These are phyloP conservation scores for Casuarina equisetifolia DNA, from an alignment of 306 rosid genomes.

Conservation along the genomic window DNA sequence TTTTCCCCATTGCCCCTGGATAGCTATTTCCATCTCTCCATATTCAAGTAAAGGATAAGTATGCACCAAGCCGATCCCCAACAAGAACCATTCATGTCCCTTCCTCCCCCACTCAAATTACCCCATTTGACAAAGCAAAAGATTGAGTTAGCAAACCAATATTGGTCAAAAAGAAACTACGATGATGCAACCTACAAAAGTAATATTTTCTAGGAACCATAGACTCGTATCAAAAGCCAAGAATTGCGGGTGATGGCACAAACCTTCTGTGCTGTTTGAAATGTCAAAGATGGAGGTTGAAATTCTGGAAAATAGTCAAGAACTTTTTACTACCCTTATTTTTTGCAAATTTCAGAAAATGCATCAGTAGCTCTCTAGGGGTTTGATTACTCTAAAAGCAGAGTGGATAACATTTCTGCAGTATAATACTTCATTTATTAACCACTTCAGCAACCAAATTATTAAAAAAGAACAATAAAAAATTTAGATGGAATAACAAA, in stretches of 20 bases:
- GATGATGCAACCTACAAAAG: neutral
- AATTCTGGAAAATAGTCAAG: slow-evolving; percentile 74
- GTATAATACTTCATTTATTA: neutral
- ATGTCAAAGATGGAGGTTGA: slow-evolving; percentile 54
- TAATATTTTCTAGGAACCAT: neutral
- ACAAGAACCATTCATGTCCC: too few relatives aligned
- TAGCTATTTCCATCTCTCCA: too few relatives aligned
- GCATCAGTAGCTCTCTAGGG: neutral
- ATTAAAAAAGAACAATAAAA: neutral
- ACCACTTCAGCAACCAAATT: slow-evolving; percentile 1
- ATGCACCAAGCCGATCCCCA: too few relatives aligned
- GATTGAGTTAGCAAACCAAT: neutral
- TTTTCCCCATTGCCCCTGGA: neutral
- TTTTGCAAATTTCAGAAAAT: slow-evolving; percentile 50
- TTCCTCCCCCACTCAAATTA: too few relatives aligned
- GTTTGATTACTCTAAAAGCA: neutral
- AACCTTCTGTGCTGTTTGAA: slow-evolving; percentile 56
- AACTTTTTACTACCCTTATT: slow-evolving; percentile 71
- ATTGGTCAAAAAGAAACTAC: neutral
- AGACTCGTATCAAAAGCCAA: neutral
- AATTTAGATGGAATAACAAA: neutral
- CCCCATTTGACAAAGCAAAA: neutral
- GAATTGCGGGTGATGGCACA: slow-evolving; percentile 10
- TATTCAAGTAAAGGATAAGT: too few relatives aligned
- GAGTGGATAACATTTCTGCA: neutral